Evolutionary conservation across 208 protist species (phyloP).

Genomic region (Leishmania mexicana): DNA sequence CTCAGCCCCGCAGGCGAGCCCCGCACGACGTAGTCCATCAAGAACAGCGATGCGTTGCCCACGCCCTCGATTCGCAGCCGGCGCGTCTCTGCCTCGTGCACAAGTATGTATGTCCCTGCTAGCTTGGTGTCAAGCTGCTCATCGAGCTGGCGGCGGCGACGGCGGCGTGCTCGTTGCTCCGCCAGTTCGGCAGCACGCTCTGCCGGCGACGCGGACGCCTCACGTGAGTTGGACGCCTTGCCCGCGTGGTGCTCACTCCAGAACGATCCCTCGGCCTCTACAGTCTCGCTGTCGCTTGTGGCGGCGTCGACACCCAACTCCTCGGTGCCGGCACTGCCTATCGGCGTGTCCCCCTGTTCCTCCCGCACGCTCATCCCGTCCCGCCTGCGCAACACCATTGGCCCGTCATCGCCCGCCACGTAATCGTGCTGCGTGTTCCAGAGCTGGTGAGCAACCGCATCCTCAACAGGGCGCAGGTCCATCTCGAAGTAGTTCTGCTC

Average conservation of each 20-base stretch:
- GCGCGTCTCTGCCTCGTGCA: slow-evolving; percentile 26
- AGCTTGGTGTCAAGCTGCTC: slow-evolving; percentile 28
- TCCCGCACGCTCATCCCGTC: slow-evolving; percentile 3
- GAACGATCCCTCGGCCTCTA: neutral
- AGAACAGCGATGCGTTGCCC: slow-evolving; percentile 51
- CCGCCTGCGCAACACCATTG: slow-evolving; percentile 26
- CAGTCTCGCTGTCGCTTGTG: neutral
- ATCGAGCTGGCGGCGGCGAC: slow-evolving; percentile 21
- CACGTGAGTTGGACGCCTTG: neutral
- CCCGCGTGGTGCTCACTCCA: neutral
- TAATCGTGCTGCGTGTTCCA: slow-evolving; percentile 36
- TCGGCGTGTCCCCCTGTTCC: neutral
- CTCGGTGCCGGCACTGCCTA: neutral
- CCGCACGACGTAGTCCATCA: slow-evolving; percentile 53
- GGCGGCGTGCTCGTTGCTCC: neutral
- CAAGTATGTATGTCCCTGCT: slow-evolving; percentile 21
- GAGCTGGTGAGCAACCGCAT: slow-evolving; percentile 49
- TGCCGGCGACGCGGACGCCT: neutral
- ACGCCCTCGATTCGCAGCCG: slow-evolving; percentile 28
- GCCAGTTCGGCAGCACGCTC: neutral
- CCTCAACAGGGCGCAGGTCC: slow-evolving; percentile 33
- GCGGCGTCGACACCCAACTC: neutral
- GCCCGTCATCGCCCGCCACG: slow-evolving; percentile 10
- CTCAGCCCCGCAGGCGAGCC: slow-evolving; percentile 24
- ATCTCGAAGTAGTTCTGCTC: slow-evolving; percentile 63